A percentile compares a stretch with the other conserved stretches of the same genome.
Evolutionary conservation across 257 asterid genomes (phyloP).

Genomic region (Nicotiana noctiflora): DNA sequence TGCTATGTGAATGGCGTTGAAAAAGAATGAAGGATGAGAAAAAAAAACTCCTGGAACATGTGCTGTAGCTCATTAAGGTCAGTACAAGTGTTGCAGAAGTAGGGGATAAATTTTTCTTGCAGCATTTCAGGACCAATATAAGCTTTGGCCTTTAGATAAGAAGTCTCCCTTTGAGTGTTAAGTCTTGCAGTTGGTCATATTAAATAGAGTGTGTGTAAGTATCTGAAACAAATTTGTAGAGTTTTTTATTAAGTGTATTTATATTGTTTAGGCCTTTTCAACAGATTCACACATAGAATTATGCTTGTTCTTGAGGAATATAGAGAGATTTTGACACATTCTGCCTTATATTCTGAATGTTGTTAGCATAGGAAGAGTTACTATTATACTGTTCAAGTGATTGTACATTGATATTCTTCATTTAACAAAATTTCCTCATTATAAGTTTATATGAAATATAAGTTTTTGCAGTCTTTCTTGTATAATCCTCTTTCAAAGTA

Average conservation of each 20-base stretch:
- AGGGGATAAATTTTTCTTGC: background rate
- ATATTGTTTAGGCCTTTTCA: background rate
- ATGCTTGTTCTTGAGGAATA: background rate
- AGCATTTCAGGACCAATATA: background rate
- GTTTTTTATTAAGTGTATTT: background rate
- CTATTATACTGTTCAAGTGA: background rate
- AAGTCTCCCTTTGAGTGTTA: background rate
- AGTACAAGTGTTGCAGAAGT: background rate
- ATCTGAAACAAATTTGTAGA: background rate
- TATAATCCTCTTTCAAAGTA: background rate
- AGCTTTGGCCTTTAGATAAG: background rate
- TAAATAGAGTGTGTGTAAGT: background rate
- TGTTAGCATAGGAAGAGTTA: background rate
- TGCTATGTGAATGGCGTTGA: background rate
- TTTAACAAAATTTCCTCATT: background rate
- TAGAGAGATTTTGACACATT: background rate
- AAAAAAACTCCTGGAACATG: background rate
- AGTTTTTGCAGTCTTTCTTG: background rate
- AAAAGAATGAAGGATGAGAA: background rate
- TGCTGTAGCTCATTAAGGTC: background rate
- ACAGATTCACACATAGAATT: background rate
- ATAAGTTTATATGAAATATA: no score
- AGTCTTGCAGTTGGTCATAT: background rate
- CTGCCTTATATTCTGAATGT: background rate
- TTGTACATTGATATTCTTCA: background rate